Conservation (phyloP, 441 rosid species). For the Daphne laureola region DNA sequence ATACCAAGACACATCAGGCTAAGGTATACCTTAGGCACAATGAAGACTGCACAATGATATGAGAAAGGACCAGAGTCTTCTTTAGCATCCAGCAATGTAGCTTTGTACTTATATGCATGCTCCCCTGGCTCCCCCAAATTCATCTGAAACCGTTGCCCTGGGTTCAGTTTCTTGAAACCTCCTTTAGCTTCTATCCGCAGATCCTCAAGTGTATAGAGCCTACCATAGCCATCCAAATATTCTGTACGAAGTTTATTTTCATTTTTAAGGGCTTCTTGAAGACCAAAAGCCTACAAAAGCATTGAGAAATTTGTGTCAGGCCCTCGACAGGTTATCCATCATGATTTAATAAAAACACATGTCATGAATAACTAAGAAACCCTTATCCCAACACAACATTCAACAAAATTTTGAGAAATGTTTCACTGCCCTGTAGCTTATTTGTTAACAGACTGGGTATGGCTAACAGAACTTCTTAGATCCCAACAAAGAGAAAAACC, state of each 20-base stretch:
- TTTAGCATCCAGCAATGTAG: constrained; percentile 74
- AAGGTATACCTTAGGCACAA: constrained; percentile 75
- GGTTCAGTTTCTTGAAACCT: constrained; percentile 38
- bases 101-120: constrained; percentile 51
- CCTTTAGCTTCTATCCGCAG: constrained; percentile 66
- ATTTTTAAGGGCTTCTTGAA: constrained; percentile 60
- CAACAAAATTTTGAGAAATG: too few relatives aligned
- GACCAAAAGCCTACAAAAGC: constrained; percentile 53
- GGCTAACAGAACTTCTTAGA: too few relatives aligned
- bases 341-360: constrained; percentile 6
- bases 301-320: constrained; percentile 16
- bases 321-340: constrained; percentile 11
- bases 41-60: constrained; percentile 71
- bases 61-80: constrained; percentile 35
- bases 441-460: too few relatives aligned
- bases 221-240: constrained; percentile 52
- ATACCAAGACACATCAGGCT: background rate
- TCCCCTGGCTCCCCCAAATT: constrained; percentile 44
- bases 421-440: too few relatives aligned
- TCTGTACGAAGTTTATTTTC: constrained; percentile 69
- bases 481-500: too few relatives aligned
- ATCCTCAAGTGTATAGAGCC: constrained; percentile 68
- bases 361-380: too few relatives aligned
- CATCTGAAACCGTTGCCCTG: constrained; percentile 59
- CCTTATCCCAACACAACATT: too few relatives aligned